These are phyloP conservation scores for Entamoeba histolytica DNA, from an alignment of 208 protist genomes.

Conservation along the genomic window DNA sequence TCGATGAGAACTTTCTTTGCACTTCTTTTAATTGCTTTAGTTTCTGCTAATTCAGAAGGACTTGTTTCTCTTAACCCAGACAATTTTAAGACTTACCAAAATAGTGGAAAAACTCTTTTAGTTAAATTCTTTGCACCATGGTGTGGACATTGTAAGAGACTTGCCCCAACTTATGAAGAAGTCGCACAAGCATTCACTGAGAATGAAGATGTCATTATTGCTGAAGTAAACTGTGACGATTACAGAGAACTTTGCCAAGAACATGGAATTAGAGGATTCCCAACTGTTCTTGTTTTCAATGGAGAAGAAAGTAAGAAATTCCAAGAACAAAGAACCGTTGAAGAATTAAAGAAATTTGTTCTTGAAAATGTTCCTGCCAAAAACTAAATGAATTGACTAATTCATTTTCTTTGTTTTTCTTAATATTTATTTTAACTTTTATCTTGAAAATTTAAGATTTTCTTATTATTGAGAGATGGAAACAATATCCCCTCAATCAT, in stretches of 20 bases:
- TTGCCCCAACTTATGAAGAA: slow-evolving; percentile 11
- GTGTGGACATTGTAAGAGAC: slow-evolving; percentile 17
- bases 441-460: too few species aligned
- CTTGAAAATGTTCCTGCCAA: background rate
- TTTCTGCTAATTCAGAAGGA: background rate
- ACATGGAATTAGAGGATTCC: slow-evolving; percentile 10
- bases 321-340: background rate
- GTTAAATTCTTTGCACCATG: slow-evolving; percentile 19
- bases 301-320: background rate
- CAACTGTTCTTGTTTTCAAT: background rate
- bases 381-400: background rate
- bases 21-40: background rate
- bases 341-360: background rate
- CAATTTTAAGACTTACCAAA: background rate
- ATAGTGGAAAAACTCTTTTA: background rate
- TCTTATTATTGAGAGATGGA: background rate
- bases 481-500: background rate
- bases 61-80: background rate
- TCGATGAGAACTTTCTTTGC: background rate
- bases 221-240: slow-evolving; percentile 11
- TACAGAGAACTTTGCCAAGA: background rate
- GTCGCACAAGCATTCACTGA: background rate
- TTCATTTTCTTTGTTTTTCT: too few species aligned
- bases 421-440: too few species aligned
- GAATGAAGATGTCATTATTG: background rate